Conservation (phyloP, 345 rosid species). For the Raphanus sativus region DNA sequence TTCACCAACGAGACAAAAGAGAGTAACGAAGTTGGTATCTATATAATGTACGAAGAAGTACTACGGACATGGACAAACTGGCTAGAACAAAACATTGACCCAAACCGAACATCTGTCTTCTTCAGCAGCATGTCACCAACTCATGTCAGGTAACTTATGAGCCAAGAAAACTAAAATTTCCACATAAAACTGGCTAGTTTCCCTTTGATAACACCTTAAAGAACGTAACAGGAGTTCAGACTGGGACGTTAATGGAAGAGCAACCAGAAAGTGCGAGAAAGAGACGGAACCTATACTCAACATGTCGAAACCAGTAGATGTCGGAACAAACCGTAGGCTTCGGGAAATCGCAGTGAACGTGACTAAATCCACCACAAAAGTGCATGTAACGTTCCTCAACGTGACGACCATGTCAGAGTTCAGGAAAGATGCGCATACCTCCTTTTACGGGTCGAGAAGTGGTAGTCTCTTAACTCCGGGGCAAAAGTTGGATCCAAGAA, state of each 20-base stretch:
- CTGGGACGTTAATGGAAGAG: slow-evolving; percentile 58
- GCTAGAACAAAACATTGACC: slow-evolving; percentile 65
- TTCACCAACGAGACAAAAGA: slow-evolving; percentile 54
- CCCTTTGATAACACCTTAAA: not conserved
- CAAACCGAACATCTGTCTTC: slow-evolving; percentile 60
- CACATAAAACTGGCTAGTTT: not conserved
- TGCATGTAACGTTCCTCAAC: slow-evolving; percentile 53
- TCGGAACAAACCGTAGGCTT: slow-evolving; percentile 65
- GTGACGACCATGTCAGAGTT: slow-evolving; percentile 72
- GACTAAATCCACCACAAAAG: slow-evolving; percentile 44
- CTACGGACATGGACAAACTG: slow-evolving; percentile 67
- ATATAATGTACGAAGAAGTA: slow-evolving; percentile 51
- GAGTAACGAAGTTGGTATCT: slow-evolving; percentile 52
- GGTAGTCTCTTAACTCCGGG: slow-evolving; percentile 53
- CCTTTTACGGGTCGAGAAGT: slow-evolving; percentile 42
- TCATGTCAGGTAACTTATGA: slow-evolving; percentile 53
- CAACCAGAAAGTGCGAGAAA: slow-evolving; percentile 57
- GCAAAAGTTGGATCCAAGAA: slow-evolving; percentile 57
- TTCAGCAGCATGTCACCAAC: slow-evolving; percentile 82
- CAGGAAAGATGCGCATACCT: slow-evolving; percentile 83
- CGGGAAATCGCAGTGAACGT: slow-evolving; percentile 48
- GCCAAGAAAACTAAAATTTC: not conserved
- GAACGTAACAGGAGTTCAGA: slow-evolving; percentile 55
- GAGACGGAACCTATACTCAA: slow-evolving; percentile 61
- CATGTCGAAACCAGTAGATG: slow-evolving; percentile 38